Evolutionary conservation across 2,329 filamentous ascomycete genomes (phyloP), one percentile per base, ranked within the genome.

Genomic region (Hypoxylon sp.): DNA sequence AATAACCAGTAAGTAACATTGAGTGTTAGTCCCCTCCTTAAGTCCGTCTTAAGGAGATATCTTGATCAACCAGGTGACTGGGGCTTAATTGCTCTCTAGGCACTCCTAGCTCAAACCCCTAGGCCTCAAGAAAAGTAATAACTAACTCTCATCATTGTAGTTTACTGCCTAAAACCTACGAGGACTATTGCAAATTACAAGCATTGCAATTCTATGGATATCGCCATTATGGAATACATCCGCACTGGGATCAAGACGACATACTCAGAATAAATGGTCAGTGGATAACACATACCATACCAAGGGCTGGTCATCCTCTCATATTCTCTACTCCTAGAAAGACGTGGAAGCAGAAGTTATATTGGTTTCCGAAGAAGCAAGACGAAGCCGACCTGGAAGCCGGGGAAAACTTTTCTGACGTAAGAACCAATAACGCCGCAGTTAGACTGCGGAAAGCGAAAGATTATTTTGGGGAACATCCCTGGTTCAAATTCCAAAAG

Each of bases 401-500:
- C 14, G 25, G 13, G 6, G 3, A 20, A 20, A 20, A 20, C 20
- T 5, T 20, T 6, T 6, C 27, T 2, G 31, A 65, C 3, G 11
- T 8, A 1, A 6, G 2, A 8, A 6, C 13, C 11, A 37, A 49
- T 17, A 37, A 2, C 4, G 61, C 40, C 2, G 42, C 25, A 40
- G 10, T 14, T 3, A 37, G 7, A 13, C 4, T 55, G 4, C 0
- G 0, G 1, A 3, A 30, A 2, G 61, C 22, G 3, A 57, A 8
- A 14, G 0, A 10, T 0, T 61, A 60, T 6, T 68, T 68, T 27
- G 2, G 10, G 13, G 1, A 8, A 6, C 8, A n/a, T 4, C 2
- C 2, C 2, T 0, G 3, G 4, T 63, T 66, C 2, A 14, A 10
- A 3, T 71, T 33, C 10, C 40, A 62, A 22, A 71, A 61, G 40